Percentiles rank a stretch among this genome's conserved stretches.
Conservation (phyloP, 805 yeast genomes). For the Suhomyces faveliae region DNA sequence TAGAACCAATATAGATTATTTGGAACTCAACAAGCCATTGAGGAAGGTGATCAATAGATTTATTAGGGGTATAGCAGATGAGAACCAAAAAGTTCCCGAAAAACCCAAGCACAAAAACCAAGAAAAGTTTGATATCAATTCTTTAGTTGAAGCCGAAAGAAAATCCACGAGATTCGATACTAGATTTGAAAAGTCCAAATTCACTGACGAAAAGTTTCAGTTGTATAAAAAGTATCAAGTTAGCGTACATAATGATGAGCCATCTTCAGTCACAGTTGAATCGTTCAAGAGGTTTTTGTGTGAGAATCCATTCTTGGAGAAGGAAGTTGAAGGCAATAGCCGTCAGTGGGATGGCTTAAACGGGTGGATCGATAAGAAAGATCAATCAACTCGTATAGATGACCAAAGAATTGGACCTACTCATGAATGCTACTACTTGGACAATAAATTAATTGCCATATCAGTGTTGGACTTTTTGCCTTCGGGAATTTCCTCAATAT, state of each 20-base stretch:
- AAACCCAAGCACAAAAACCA: conserved; percentile 11
- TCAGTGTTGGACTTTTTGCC: conserved; percentile 80
- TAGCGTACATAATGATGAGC: conserved; percentile 63
- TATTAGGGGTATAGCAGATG: conserved; percentile 33
- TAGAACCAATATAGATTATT: conserved; percentile 50
- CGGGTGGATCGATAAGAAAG: conserved; percentile 33
- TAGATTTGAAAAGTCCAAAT: conserved; percentile 50
- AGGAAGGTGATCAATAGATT: conserved; percentile 65
- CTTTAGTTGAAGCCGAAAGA: conserved; percentile 42
- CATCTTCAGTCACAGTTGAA: conserved; percentile 39
- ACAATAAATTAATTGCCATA: conserved; percentile 64
- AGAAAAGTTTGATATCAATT: conserved; percentile 20
- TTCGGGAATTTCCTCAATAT: conserved; percentile 73
- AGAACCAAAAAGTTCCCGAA: conserved; percentile 8
- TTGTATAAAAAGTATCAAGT: conserved; percentile 69
- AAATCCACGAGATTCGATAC: conserved; percentile 38
- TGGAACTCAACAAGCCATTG: conserved; percentile 61
- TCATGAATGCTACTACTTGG: conserved; percentile 75
- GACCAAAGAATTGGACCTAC: conserved; percentile 51
- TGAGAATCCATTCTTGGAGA: conserved; percentile 53
- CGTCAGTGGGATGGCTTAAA: conserved; percentile 43
- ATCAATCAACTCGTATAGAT: not conserved
- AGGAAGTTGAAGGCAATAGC: conserved; percentile 21
- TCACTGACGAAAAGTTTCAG: conserved; percentile 56
- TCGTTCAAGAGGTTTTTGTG: conserved; percentile 70